Evolutionary conservation across 495 filamentous ascomycete species (phyloP), one percentile per base, ranked within the genome.

Genomic region (Thozetella sp.): DNA sequence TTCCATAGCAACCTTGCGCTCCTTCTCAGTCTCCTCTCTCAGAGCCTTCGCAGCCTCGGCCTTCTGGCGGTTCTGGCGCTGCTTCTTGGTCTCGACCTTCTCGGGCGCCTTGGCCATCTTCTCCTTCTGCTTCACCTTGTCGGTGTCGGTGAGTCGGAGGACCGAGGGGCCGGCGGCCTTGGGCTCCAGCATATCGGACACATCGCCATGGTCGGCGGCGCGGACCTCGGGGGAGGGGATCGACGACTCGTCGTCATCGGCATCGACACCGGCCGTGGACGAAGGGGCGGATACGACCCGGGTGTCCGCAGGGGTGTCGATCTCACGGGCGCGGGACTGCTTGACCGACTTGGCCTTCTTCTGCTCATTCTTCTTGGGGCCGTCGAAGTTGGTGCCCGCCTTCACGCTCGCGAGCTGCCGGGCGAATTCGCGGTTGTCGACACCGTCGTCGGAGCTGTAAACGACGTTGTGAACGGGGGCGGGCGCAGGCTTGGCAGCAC

Each of bases 161-260:
- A 93, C 86, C 3, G 88, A 86, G n/a, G 91, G 89, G 22, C 81
- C 90, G 37, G 86, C 68, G 20, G 86, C 69, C 45, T 82, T 77
- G 19, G 90, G 78, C 74, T 95, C 93, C 22, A 97, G 85, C 93
- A 97, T 97, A 70, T 97, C 93, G 51, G 88, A 88, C 50, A 96
- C 84, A 65, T 87, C 91, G 19, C 80, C 82, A 40, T 72, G 66
- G 50, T 79, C 72, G 22, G 75, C 82, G 23, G 89, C 82, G 50
- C 55, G 64, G 22, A 88, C 66, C 10, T 77, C 76, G 51, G 90
- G 89, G 24, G 90, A 92, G 53, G 77, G 80, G 48, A 78, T 71
- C 12, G 86, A 75, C 10, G 90, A 93, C 58, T 90, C 80, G 64
- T 93, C 90, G 68, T 92, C 93, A 70, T 95, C 92, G 17, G 88